Conservation (phyloP, 331 rosid species). For the Quercus lobata region DNA sequence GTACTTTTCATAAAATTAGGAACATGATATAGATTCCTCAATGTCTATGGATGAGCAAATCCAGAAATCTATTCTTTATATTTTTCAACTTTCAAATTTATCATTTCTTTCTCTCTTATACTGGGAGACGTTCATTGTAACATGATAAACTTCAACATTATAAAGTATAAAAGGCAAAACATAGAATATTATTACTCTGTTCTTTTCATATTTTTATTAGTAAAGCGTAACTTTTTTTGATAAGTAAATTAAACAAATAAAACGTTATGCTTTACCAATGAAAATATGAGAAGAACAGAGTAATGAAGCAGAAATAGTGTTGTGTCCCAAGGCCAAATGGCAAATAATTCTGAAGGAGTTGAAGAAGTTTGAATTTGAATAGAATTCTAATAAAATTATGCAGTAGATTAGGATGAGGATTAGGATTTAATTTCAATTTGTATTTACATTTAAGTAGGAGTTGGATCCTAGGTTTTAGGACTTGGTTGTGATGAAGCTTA, state of each 20-base stretch:
- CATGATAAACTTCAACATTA: not conserved
- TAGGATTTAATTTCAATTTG: no score
- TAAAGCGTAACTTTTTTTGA: not conserved
- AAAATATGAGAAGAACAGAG: not conserved
- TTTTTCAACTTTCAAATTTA: no score
- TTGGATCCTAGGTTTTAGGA: no score
- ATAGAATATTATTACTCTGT: not conserved
- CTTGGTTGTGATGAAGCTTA: no score
- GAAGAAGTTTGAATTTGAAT: no score
- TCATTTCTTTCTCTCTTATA: not conserved
- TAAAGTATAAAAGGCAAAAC: not conserved
- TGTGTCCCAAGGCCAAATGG: no score
- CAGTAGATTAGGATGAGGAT: no score
- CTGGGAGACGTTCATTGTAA: not conserved
- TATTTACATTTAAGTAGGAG: no score
- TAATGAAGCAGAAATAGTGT: conserved; percentile 1
- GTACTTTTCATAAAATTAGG: not conserved
- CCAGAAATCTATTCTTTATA: not conserved
- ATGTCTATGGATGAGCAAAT: not conserved
- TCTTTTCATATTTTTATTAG: not conserved
- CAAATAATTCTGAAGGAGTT: no score
- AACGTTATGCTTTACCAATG: no score
- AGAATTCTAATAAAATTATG: no score
- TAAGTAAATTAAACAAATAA: no score
- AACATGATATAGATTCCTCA: not conserved